phyloP scores from a whole-genome alignment of 2,329 filamentous ascomycete genomes.

The Sclerotinia nivalis region DNA sequence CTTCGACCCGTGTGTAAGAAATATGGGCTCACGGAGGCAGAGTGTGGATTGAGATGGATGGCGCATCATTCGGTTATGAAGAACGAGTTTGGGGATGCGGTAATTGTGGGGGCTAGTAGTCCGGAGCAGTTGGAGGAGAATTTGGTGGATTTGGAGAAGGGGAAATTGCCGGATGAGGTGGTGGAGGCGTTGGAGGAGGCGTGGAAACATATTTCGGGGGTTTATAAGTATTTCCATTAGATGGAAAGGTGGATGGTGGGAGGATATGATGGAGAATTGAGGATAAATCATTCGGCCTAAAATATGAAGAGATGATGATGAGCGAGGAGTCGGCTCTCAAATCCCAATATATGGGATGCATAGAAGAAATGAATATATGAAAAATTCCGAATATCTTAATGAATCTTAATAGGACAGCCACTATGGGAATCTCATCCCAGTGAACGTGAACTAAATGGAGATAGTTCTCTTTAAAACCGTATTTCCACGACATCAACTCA shows the following conservation, averaged over 20 bases:
- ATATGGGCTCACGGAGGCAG: slow-evolving; percentile 67
- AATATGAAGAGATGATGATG: not conserved
- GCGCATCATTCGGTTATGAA: slow-evolving; percentile 67
- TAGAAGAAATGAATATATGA: not conserved
- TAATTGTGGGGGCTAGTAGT: slow-evolving; percentile 61
- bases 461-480: accelerated
- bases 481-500: not conserved
- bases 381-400: not conserved
- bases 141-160: slow-evolving; percentile 61
- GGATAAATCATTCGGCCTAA: not conserved
- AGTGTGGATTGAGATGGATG: slow-evolving; percentile 72
- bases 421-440: no score
- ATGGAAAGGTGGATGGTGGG: not conserved
- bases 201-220: slow-evolving; percentile 51
- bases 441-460: not conserved
- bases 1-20: slow-evolving; percentile 69
- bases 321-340: not conserved
- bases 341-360: not conserved
- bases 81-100: slow-evolving; percentile 55
- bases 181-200: slow-evolving; percentile 74
- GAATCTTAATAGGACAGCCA: not conserved
- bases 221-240: slow-evolving; percentile 13
- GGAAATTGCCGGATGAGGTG: slow-evolving; percentile 75
- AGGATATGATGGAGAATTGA: not conserved
- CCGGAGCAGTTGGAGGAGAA: slow-evolving; percentile 59